Conservation (phyloP, 805 yeast species). For the Metschnikowia drakensbergensis region DNA sequence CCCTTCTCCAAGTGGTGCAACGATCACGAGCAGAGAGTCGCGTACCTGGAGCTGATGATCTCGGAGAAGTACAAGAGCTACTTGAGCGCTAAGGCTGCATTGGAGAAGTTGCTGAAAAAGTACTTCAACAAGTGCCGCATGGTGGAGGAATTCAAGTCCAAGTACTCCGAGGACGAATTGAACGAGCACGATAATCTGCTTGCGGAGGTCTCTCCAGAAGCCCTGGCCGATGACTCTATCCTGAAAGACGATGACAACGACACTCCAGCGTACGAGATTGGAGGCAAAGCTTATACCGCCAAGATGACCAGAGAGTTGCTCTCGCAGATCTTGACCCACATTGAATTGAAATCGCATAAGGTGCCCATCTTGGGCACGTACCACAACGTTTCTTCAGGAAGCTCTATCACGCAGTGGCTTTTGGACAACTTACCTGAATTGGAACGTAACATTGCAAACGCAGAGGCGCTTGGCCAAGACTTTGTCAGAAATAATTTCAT, state of each 20-base stretch:
- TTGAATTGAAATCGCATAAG: slow-evolving; percentile 53
- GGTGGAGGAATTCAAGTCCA: slow-evolving; percentile 60
- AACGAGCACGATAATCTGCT: slow-evolving; percentile 16
- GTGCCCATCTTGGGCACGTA: slow-evolving; percentile 71
- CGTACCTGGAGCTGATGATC: slow-evolving; percentile 54
- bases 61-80: slow-evolving; percentile 49
- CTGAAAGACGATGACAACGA: slow-evolving; percentile 12
- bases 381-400: slow-evolving; percentile 58
- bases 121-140: slow-evolving; percentile 77
- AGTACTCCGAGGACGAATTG: slow-evolving; percentile 43
- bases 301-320: slow-evolving; percentile 34
- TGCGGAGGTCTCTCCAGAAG: background rate
- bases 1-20: slow-evolving; percentile 76
- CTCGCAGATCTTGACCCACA: slow-evolving; percentile 30
- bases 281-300: slow-evolving; percentile 27
- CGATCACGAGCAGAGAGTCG: slow-evolving; percentile 66
- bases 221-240: background rate
- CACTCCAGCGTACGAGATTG: slow-evolving; percentile 26
- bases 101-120: slow-evolving; percentile 58
- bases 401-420: slow-evolving; percentile 58
- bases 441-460: slow-evolving; percentile 48
- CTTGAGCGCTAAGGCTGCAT: slow-evolving; percentile 42
- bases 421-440: slow-evolving; percentile 42
- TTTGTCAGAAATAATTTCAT: slow-evolving; percentile 58
- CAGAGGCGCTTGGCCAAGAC: slow-evolving; percentile 74